Base-by-base conservation (phyloP, 148 eudicot species). In the Vaccinium macrocarpon region DNA sequence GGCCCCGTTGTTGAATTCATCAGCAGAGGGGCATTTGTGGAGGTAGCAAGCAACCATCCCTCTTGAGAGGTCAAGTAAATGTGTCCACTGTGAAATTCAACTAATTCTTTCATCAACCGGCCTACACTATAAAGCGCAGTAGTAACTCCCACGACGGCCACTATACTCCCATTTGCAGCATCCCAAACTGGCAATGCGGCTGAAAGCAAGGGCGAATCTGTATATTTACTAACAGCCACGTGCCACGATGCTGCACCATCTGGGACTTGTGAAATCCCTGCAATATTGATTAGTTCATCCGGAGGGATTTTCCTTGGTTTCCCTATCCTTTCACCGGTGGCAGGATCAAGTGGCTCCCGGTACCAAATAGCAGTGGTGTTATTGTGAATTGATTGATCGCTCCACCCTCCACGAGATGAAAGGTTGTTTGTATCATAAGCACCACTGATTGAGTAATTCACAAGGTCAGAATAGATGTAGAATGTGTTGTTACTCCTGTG, bases 201-300 rank as follows among this genome's bases (percentile, higher is more conserved):
- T 29, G 99, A 95, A 83, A 97, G 96, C 85, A 95, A 87, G 6
- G 99, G 99, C 9, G 99, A 95, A 78, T 92, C 90, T 0, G 95
- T 83, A 56, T 86, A 90, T 84, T 95, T 97, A 91, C 99, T 97
- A 4, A 97, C 97, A 23, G 98, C 93, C 0, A 97, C 95, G 27
- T 97, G 99, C 99, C 99, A 97, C 3, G 97, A 89, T 66, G 99
- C 97, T 53, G 91, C 91, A 59, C 99, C 99, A 84, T 97, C 97
- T 48, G 99, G 99, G 38, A 97, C 97, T 91, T 95, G 95, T 35
- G 99, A 97, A 56, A 91, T 92, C 19, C 98, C 99, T 1, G 99
- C 99, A 23, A 97, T 93, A 76, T 97, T 92, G n/a, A 95, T 93
- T 51, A 93, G 77, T 66, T 95, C 97, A 76, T 97, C 99, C 0